These are phyloP conservation scores for Graphiopsis chlorocephala DNA, from an alignment of 2,329 filamentous ascomycete species.

Conservation along the genomic window DNA sequence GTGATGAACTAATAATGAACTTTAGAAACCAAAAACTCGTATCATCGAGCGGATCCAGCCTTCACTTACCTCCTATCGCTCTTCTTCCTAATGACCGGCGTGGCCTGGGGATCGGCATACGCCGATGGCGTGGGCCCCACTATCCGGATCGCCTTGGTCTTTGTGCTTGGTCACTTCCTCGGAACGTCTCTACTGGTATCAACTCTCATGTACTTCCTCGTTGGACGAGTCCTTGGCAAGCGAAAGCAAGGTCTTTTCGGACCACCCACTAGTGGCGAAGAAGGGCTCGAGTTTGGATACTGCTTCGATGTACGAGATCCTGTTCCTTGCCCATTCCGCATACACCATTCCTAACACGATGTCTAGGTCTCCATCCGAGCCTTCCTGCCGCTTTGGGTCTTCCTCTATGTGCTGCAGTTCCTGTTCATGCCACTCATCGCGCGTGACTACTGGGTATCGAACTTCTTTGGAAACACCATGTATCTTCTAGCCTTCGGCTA, in stretches of 20 bases:
- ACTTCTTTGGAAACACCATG: slow-evolving; percentile 63
- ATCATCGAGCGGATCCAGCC: slow-evolving; percentile 66
- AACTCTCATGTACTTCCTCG: slow-evolving; percentile 62
- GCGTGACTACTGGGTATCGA: slow-evolving; percentile 54
- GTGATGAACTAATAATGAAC: neutral
- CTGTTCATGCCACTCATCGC: slow-evolving; percentile 62
- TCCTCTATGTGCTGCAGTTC: slow-evolving; percentile 66
- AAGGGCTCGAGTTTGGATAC: slow-evolving; percentile 67
- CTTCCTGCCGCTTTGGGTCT: slow-evolving; percentile 66
- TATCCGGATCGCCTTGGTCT: slow-evolving; percentile 46
- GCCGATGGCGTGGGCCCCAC: slow-evolving; percentile 44
- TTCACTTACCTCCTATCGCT: slow-evolving; percentile 68
- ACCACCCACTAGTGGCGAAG: slow-evolving; percentile 49
- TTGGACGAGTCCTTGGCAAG: slow-evolving; percentile 60
- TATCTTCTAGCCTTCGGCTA: slow-evolving; percentile 65
- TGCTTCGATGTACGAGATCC: slow-evolving; percentile 60
- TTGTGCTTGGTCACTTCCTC: slow-evolving; percentile 60
- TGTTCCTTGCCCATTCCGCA: neutral
- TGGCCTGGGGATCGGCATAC: slow-evolving; percentile 60
- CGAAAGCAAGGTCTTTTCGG: slow-evolving; percentile 58
- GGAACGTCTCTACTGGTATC: slow-evolving; percentile 58
- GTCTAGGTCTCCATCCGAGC: slow-evolving; percentile 61
- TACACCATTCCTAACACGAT: slow-evolving; percentile 8
- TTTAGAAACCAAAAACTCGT: slow-evolving; percentile 66
- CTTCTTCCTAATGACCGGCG: slow-evolving; percentile 54